Evolutionary conservation across 768 basidiomycete genomes (phyloP), one percentile per base, ranked within the genome.

Genomic region (Pisolithus microcarpus): DNA sequence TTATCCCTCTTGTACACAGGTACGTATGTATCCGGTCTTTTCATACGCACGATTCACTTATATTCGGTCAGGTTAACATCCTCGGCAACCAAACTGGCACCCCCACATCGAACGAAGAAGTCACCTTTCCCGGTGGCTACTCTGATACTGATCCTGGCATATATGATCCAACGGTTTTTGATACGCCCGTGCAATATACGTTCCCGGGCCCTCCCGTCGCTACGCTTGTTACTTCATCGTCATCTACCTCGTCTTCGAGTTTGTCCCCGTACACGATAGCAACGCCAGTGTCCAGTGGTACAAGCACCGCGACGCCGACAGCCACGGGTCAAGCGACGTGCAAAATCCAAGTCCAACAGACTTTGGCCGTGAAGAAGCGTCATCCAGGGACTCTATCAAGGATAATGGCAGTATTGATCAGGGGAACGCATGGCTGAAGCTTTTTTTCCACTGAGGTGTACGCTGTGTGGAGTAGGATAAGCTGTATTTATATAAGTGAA

Each of bases 81-180:
- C 67, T 73, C 2, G 85, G 87, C 10, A 74, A 69, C 46, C 74
- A 74, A 42, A 74, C 72, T 1, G 82, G 77, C 13, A 62, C 54
- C 1, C 81, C 84, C 3, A 58, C 62, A 0, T 21, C 65, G 4
- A 66, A 60, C 52, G 78, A 83, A 45, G 78, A 81, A 31, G 85
- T 85, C 38, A 72, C 67, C 34, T 72, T 90, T 52, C 88, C 88
- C 1, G 87, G 87, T 21, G 87, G 78, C 16, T 91, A 91, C 69
- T 75, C 62, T 23, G 82, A 85, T 61, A 72, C 59, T 34, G 85
- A 89, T 56, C 80, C 86, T 4, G 87, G 87, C 43, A 84, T 90
- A 63, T 78, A 79, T 52, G 79, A 74, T 53, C 73, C 75, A n/a
- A 61, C 68, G 36, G 15, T 72, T 13, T 69, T 71, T 38, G 51